Conservation (phyloP, 2,329 filamentous ascomycete species). For the Scytalidium sp. region DNA sequence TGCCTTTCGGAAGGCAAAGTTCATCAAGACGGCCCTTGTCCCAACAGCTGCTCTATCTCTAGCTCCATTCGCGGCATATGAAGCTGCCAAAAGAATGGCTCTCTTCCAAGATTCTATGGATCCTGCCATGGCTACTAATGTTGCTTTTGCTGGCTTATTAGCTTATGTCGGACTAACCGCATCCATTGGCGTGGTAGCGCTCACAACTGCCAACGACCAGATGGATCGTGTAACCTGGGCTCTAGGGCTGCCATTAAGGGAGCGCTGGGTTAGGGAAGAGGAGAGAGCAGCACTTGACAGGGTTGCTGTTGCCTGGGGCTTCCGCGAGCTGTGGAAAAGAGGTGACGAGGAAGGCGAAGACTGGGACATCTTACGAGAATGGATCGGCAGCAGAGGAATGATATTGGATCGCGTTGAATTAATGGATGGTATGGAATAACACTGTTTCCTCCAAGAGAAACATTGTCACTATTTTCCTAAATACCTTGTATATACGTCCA, state of each 20-base stretch:
- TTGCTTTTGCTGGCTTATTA: slow-evolving; percentile 76
- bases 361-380: slow-evolving; percentile 84
- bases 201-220: slow-evolving; percentile 88
- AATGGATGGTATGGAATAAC: slow-evolving; percentile 85
- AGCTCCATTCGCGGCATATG: slow-evolving; percentile 67
- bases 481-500: neutral
- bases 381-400: slow-evolving; percentile 81
- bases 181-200: slow-evolving; percentile 77
- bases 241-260: slow-evolving; percentile 72
- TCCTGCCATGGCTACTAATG: slow-evolving; percentile 66
- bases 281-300: slow-evolving; percentile 84
- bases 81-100: slow-evolving; percentile 65
- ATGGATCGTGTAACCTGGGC: slow-evolving; percentile 93
- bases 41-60: slow-evolving; percentile 54
- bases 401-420: slow-evolving; percentile 83
- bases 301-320: slow-evolving; percentile 88
- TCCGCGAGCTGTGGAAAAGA: slow-evolving; percentile 72
- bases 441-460: neutral
- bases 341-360: slow-evolving; percentile 91
- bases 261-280: slow-evolving; percentile 86
- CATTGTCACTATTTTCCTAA: neutral
- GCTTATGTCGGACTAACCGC: slow-evolving; percentile 81
- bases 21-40: slow-evolving; percentile 60
- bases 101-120: slow-evolving; percentile 75
- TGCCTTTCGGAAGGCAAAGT: slow-evolving; percentile 65